Conservation (phyloP, 139 green algal genomes). For the Zygnema cylindricum region DNA sequence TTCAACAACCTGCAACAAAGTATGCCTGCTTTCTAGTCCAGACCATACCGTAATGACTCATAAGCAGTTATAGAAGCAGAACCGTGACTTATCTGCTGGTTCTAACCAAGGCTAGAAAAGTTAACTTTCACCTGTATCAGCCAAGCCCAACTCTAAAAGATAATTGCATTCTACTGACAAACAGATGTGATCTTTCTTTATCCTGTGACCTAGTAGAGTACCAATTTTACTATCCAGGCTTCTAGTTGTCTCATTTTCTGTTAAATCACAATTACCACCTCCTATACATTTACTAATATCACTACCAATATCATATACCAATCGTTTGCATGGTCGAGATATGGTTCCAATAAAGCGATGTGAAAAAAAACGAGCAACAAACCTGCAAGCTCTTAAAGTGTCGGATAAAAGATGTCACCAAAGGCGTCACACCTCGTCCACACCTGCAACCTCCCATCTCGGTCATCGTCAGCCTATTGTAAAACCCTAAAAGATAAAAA, state of each 20-base stretch:
- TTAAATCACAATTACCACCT: too few species aligned
- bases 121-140: too few species aligned
- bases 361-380: not conserved
- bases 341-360: not conserved
- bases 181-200: too few species aligned
- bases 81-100: not conserved
- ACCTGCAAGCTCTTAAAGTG: not conserved
- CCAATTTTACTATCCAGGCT: too few species aligned
- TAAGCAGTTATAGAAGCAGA: not conserved
- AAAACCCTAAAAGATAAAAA: not conserved
- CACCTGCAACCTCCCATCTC: not conserved
- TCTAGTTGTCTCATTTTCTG: too few species aligned
- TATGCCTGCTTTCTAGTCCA: not conserved
- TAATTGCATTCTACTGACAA: too few species aligned
- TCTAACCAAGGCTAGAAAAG: too few species aligned
- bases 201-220: too few species aligned
- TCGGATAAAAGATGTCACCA: not conserved
- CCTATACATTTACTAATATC: too few species aligned
- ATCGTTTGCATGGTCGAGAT: too few species aligned
- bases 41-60: not conserved
- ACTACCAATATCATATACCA: too few species aligned
- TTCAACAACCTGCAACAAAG: not conserved
- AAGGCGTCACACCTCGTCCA: not conserved
- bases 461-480: not conserved
- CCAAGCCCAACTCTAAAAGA: too few species aligned